These are phyloP conservation scores for Arthromyces matolae DNA, from an alignment of 768 basidiomycete genomes.

Conservation along the genomic window DNA sequence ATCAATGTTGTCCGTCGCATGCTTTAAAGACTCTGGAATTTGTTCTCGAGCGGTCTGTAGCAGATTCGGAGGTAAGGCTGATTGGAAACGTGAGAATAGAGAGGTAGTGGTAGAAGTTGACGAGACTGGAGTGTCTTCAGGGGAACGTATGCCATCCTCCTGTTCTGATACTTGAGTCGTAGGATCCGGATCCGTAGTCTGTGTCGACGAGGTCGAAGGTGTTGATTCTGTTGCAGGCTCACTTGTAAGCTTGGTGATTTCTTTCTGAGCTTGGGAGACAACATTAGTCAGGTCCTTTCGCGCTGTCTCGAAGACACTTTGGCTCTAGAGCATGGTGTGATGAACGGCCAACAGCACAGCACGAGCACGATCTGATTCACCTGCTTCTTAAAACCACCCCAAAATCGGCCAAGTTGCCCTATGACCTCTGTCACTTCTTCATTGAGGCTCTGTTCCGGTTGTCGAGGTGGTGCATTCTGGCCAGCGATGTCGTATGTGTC, in stretches of 20 bases:
- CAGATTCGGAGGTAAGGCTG: constrained; percentile 72
- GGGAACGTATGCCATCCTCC: constrained; percentile 11
- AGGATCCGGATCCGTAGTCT: constrained; percentile 21
- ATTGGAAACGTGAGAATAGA: constrained; percentile 68
- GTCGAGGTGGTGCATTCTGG: constrained; percentile 45
- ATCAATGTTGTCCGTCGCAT: constrained; percentile 62
- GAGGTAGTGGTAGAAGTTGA: constrained; percentile 25
- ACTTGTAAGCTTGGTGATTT: constrained; percentile 57
- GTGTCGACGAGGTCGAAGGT: constrained; percentile 11
- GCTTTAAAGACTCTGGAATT: constrained; percentile 61
- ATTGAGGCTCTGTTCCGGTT: constrained; percentile 58
- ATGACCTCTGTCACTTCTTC: constrained; percentile 89
- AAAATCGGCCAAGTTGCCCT: constrained; percentile 81
- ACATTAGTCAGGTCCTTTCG: constrained; percentile 70
- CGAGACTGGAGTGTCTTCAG: constrained; percentile 9
- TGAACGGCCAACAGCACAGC: background rate
- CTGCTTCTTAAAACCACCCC: constrained; percentile 91
- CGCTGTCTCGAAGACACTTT: constrained; percentile 62
- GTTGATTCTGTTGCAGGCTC: constrained; percentile 17
- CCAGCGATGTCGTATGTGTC: constrained; percentile 63
- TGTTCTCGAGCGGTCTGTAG: constrained; percentile 63
- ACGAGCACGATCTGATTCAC: constrained; percentile 35
- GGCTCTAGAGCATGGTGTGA: constrained; percentile 29
- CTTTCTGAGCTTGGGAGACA: constrained; percentile 77
- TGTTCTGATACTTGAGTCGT: constrained; percentile 15